These are phyloP conservation scores for Didymella arachidicola DNA, from an alignment of 2,329 filamentous ascomycete species.

Conservation along the genomic window DNA sequence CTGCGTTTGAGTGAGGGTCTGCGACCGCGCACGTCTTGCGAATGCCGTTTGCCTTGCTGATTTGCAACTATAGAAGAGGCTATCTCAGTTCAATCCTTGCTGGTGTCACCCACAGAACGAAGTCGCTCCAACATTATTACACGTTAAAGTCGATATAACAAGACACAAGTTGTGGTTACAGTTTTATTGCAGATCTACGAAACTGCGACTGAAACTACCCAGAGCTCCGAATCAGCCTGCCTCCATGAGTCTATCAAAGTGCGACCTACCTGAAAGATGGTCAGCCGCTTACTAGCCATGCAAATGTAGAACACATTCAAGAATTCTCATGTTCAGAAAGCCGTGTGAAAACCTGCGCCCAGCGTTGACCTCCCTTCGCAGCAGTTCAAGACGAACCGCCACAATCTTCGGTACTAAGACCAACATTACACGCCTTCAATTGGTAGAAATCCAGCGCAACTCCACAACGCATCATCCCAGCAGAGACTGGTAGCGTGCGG, in stretches of 20 bases:
- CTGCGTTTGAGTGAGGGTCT: not conserved
- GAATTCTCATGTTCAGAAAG: constrained; percentile 63
- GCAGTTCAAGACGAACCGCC: constrained; percentile 54
- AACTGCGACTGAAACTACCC: not conserved
- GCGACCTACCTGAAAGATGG: constrained; percentile 17
- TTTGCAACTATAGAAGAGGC: constrained; percentile 11
- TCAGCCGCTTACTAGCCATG: constrained; percentile 22
- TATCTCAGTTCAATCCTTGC: constrained; percentile 14
- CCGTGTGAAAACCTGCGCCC: constrained; percentile 70
- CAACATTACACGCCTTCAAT: constrained; percentile 59
- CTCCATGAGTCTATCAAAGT: not conserved
- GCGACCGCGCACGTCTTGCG: not conserved
- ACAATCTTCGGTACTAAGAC: constrained; percentile 61
- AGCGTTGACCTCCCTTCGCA: constrained; percentile 56
- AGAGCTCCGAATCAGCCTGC: not conserved
- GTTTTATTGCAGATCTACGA: not conserved
- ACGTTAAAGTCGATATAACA: not conserved
- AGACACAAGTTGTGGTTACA: not conserved
- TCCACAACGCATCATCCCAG: constrained; percentile 78
- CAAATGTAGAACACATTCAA: constrained; percentile 7
- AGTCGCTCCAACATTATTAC: not conserved
- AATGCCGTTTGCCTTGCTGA: not conserved
- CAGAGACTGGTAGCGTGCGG: constrained; percentile 68
- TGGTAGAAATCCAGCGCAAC: constrained; percentile 59
- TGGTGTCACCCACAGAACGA: constrained; percentile 5